Percentiles rank a stretch among this genome's conserved stretches.
Evolutionary conservation across 2,329 filamentous ascomycete species (phyloP).

Genomic region (Corynespora cassiicola): DNA sequence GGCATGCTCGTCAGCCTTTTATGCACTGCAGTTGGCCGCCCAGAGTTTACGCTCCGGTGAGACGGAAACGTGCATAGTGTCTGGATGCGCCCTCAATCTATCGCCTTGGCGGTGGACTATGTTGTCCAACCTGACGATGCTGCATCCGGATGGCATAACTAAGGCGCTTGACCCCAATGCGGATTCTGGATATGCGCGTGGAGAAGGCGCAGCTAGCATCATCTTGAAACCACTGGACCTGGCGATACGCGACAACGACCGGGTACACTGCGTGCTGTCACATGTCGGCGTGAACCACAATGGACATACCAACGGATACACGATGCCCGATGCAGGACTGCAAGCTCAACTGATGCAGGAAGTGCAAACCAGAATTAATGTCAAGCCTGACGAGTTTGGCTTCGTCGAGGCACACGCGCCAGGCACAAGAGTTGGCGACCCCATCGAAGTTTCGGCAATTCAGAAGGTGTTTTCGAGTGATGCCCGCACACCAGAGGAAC

Average conservation of each 20-base stretch:
- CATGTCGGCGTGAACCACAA: conserved; percentile 1
- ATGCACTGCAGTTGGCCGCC: conserved; percentile 2
- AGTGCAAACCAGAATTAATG: no score
- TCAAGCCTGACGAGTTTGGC: no score
- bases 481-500: no score
- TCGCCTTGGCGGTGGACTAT: neutral
- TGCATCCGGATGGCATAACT: neutral
- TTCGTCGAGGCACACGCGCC: conserved; percentile 52
- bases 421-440: conserved; percentile 45
- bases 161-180: neutral
- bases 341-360: no score
- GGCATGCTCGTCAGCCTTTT: conserved; percentile 20
- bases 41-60: conserved; percentile 2
- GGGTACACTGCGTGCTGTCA: conserved; percentile 43
- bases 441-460: conserved; percentile 23
- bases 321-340: no score
- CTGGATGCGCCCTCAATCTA: neutral
- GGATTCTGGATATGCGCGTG: conserved; percentile 62
- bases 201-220: conserved; percentile 64
- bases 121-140: conserved; percentile 2
- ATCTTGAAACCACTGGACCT: conserved; percentile 62
- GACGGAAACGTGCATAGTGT: conserved; percentile 1
- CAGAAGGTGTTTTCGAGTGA: no score
- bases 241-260: conserved; percentile 62
- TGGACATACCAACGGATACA: no score